A percentile compares a stretch with the other conserved stretches of the same genome.
Conservation (phyloP, 1,139 yeast species). For the Kodamaea alishanica region DNA sequence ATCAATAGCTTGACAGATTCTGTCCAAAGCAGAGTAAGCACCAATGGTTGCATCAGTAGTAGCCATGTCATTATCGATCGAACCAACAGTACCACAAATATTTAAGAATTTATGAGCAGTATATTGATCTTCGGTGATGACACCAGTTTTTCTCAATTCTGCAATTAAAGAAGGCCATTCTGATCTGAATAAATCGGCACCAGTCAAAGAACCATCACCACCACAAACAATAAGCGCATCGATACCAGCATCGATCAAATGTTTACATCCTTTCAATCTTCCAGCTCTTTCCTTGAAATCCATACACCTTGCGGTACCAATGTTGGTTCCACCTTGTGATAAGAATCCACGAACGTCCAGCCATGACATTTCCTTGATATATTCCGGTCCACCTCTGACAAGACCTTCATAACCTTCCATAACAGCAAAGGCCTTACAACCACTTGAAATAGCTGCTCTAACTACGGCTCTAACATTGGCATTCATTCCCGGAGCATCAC, state of each 20-base stretch:
- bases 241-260: conserved; percentile 82
- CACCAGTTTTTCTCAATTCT: conserved; percentile 57
- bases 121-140: conserved; percentile 54
- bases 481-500: conserved; percentile 99
- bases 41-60: conserved; percentile 96
- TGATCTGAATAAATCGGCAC: conserved; percentile 88
- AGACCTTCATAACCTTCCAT: conserved; percentile 95
- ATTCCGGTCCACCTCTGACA: conserved; percentile 70
- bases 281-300: conserved; percentile 84
- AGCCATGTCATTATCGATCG: conserved; percentile 97
- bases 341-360: conserved; percentile 91
- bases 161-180: conserved; percentile 89
- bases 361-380: conserved; percentile 80
- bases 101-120: conserved; percentile 68
- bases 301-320: conserved; percentile 92
- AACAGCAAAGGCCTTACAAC: conserved; percentile 93
- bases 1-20: conserved; percentile 92
- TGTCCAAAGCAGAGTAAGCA: conserved; percentile 86
- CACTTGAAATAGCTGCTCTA: conserved; percentile 79
- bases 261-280: conserved; percentile 75
- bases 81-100: conserved; percentile 93
- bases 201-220: conserved; percentile 97
- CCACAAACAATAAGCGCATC: conserved; percentile 98
- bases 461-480: conserved; percentile 94
- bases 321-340: conserved; percentile 88